Percentiles rank a stretch among this genome's conserved stretches.
phyloP scores from a whole-genome alignment of 129 eudicot genomes.

The Pseudognaphalium luteoalbum region DNA sequence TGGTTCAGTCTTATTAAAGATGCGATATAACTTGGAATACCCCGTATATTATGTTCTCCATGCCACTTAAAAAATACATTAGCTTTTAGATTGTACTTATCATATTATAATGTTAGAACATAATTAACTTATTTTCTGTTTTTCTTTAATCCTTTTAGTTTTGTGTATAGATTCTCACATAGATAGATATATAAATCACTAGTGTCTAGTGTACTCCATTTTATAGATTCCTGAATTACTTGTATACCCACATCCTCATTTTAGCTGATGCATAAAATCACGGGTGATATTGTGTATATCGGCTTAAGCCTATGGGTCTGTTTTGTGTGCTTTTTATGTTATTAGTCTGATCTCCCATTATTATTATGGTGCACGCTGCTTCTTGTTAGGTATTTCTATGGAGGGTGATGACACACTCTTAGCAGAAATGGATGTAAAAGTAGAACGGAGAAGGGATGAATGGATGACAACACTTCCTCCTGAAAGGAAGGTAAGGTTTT shows the following conservation, averaged over 20 bases:
- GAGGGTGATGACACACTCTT: slow-evolving; percentile 93
- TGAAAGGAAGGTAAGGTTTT: slow-evolving; percentile 68
- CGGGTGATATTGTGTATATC: not conserved
- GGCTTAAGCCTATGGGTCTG: not conserved
- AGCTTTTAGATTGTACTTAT: too few species aligned
- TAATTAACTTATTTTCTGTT: not conserved
- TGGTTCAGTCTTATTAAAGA: not conserved
- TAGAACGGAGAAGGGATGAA: slow-evolving; percentile 75
- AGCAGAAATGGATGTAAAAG: slow-evolving; percentile 82
- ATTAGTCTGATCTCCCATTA: not conserved
- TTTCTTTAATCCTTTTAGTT: not conserved
- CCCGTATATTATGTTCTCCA: not conserved
- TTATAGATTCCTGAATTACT: not conserved
- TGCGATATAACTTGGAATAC: not conserved
- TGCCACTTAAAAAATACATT: too few species aligned
- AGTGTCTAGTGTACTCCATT: not conserved
- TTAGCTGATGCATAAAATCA: not conserved
- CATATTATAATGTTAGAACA: not conserved
- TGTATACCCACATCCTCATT: not conserved
- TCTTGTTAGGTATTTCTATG: slow-evolving; percentile 78
- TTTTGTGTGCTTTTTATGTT: not conserved
- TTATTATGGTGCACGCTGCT: slow-evolving; percentile 30
- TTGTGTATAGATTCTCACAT: not conserved
- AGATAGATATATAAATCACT: not conserved
- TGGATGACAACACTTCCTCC: slow-evolving; percentile 99